Conservation (phyloP, 495 filamentous ascomycete genomes). For the Aspergillus diversus region DNA sequence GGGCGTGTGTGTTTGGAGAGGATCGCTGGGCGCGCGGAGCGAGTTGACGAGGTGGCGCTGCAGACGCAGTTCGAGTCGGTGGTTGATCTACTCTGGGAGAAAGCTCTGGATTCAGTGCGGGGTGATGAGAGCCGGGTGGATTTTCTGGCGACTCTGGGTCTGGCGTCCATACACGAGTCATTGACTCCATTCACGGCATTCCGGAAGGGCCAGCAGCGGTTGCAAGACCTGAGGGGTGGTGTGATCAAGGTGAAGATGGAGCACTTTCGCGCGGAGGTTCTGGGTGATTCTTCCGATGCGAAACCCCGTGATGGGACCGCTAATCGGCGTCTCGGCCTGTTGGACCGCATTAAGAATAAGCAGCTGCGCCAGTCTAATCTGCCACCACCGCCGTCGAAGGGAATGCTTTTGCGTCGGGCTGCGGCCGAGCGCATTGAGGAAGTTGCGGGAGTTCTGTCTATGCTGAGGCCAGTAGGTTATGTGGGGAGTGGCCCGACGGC, state of each 20-base stretch:
- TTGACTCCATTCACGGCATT: constrained; percentile 47
- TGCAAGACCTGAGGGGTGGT: constrained; percentile 50
- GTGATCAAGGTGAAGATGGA: constrained; percentile 47
- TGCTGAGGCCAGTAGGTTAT: constrained; percentile 42
- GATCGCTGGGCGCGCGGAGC: constrained; percentile 20
- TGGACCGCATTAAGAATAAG: constrained; percentile 52
- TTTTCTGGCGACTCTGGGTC: constrained; percentile 39
- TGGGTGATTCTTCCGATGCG: constrained; percentile 15
- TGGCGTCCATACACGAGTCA: constrained; percentile 44
- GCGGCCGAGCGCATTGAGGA: constrained; percentile 48
- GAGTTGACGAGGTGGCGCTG: constrained; percentile 33
- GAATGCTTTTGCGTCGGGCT: constrained; percentile 40
- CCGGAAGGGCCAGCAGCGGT: constrained; percentile 50
- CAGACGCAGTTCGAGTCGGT: constrained; percentile 45
- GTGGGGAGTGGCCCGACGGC: constrained; percentile 40
- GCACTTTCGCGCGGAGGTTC: constrained; percentile 30
- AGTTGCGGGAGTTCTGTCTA: constrained; percentile 42
- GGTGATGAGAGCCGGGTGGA: constrained; percentile 25
- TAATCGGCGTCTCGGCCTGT: constrained; percentile 42
- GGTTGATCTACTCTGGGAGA: constrained; percentile 44
- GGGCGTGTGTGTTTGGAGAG: constrained; percentile 44
- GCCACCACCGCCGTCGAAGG: constrained; percentile 48
- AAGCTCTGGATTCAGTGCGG: constrained; percentile 36
- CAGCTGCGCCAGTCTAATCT: constrained; percentile 47
- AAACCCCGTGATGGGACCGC: constrained; percentile 36